Percentiles rank a stretch among this genome's conserved stretches.
phyloP scores from a whole-genome alignment of 768 basidiomycete genomes.

The Stropharia rugosoannulata region DNA sequence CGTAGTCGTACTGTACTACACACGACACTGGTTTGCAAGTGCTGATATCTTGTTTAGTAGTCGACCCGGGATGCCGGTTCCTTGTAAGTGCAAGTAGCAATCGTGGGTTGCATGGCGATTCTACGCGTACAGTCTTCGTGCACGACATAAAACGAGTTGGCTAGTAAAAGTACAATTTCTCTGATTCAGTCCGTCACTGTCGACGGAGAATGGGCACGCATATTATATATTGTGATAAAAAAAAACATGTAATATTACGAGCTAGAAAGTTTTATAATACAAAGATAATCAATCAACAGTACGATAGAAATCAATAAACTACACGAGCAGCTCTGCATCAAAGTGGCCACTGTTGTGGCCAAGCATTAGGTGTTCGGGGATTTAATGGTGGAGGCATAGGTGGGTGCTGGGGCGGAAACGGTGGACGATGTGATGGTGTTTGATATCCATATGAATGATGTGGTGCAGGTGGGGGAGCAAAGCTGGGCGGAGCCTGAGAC shows the following conservation, averaged over 20 bases:
- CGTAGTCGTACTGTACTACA: slow-evolving; percentile 28
- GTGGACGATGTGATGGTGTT: slow-evolving; percentile 41
- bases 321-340: slow-evolving; percentile 4
- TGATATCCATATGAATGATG: slow-evolving; percentile 46
- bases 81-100: slow-evolving; percentile 92
- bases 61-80: slow-evolving; percentile 83
- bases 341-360: slow-evolving; percentile 18
- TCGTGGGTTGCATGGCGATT: slow-evolving; percentile 92
- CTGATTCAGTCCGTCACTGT: neutral
- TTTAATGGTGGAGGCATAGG: slow-evolving; percentile 61
- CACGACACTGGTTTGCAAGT: slow-evolving; percentile 2
- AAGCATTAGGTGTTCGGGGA: slow-evolving; percentile 44
- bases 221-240: neutral
- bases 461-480: slow-evolving; percentile 25
- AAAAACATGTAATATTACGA: slow-evolving; percentile 1
- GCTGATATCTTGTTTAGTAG: slow-evolving; percentile 49
- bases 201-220: neutral
- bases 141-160: slow-evolving; percentile 73
- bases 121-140: slow-evolving; percentile 85
- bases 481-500: slow-evolving; percentile 23
- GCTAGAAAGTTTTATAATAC: slow-evolving; percentile 7
- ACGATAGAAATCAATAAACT: slow-evolving; percentile 6
- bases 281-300: slow-evolving; percentile 4
- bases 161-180: slow-evolving; percentile 10
- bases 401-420: slow-evolving; percentile 39